These are phyloP conservation scores for Beta macrorhiza DNA, from an alignment of 179 eudicot species.

Conservation along the genomic window DNA sequence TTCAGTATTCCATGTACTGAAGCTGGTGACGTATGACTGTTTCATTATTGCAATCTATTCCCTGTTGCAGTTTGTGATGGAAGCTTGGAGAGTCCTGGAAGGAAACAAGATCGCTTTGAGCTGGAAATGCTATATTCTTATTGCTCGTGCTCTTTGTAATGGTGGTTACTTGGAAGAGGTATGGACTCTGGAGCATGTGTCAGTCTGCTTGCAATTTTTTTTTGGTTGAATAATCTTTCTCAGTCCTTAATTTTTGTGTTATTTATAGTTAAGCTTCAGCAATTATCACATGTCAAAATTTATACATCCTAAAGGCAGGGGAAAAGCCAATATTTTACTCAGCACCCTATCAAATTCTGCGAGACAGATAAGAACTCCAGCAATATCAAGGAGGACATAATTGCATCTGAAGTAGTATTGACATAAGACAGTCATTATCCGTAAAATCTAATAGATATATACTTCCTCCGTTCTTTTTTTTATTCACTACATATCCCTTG, in stretches of 20 bases:
- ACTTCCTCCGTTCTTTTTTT: too few relatives aligned
- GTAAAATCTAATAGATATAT: background rate
- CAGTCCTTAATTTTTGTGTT: background rate
- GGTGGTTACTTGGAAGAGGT: slow-evolving; percentile 91
- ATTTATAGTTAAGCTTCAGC: background rate
- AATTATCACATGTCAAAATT: background rate
- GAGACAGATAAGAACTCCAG: slow-evolving; percentile 1
- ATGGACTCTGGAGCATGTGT: slow-evolving; percentile 18
- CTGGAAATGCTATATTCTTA: slow-evolving; percentile 50
- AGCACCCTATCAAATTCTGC: background rate
- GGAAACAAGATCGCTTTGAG: slow-evolving; percentile 49
- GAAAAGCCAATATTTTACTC: background rate
- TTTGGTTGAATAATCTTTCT: background rate
- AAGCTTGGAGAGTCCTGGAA: slow-evolving; percentile 71
- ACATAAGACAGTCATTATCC: background rate
- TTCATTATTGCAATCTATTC: slow-evolving; percentile 11
- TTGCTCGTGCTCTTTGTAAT: slow-evolving; percentile 65
- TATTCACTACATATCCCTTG: too few relatives aligned
- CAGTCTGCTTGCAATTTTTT: background rate
- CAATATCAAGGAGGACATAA: background rate
- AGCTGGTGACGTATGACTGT: background rate
- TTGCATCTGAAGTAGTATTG: background rate
- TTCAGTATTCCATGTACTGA: background rate
- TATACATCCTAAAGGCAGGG: background rate
- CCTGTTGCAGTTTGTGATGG: slow-evolving; percentile 74